Conservation (phyloP, 345 rosid genomes). For the Mercurialis annua region DNA sequence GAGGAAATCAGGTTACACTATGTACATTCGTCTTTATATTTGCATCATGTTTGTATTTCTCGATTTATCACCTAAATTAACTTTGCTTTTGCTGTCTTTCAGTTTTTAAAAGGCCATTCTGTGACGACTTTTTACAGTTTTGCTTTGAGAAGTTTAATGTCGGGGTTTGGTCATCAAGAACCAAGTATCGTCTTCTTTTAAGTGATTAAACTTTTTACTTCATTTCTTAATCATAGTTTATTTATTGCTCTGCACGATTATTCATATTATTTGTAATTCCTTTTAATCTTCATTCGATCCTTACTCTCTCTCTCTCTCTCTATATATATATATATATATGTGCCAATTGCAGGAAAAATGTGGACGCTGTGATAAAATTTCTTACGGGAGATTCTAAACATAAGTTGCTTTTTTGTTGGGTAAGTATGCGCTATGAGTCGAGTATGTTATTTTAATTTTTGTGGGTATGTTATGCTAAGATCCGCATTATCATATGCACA, state of each 20-base stretch:
- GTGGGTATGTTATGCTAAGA: neutral
- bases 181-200: constrained; percentile 11
- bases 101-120: constrained; percentile 34
- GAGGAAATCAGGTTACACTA: constrained; percentile 21
- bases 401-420: constrained; percentile 30
- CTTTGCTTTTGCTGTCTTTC: neutral
- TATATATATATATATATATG: neutral
- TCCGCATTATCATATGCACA: neutral
- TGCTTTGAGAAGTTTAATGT: constrained; percentile 32
- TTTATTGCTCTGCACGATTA: neutral
- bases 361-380: constrained; percentile 16
- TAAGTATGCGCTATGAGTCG: constrained; percentile 11
- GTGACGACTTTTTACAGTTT: constrained; percentile 28
- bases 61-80: neutral
- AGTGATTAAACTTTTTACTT: neutral
- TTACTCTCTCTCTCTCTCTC: too few species aligned
- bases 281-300: neutral
- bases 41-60: neutral
- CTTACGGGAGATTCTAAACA: constrained; percentile 17
- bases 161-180: constrained; percentile 33
- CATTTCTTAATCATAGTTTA: neutral
- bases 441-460: neutral
- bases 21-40: neutral
- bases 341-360: constrained; percentile 22
- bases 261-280: neutral